These are phyloP conservation scores for Suillus americanus DNA, from an alignment of 768 basidiomycete species.

Conservation along the genomic window DNA sequence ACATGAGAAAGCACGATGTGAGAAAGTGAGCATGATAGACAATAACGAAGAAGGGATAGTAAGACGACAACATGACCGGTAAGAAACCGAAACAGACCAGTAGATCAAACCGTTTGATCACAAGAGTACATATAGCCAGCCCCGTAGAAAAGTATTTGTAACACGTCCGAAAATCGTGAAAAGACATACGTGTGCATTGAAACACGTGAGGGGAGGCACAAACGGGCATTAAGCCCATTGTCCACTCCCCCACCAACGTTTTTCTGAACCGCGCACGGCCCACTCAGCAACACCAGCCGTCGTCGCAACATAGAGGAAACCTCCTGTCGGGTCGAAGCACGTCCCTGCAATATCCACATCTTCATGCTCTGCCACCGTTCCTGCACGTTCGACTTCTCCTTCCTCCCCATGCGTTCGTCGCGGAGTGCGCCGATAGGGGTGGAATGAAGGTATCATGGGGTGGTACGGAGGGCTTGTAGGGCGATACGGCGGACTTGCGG, in stretches of 20 bases:
- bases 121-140: neutral
- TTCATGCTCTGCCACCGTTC: neutral
- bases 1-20: neutral
- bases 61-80: neutral
- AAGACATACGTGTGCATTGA: neutral
- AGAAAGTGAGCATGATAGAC: neutral
- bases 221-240: slow-evolving; percentile 33
- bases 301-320: slow-evolving; percentile 67
- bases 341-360: slow-evolving; percentile 63
- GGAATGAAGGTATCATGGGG: neutral
- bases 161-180: neutral
- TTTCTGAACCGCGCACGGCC: slow-evolving; percentile 68
- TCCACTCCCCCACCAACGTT: slow-evolving; percentile 67
- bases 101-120: neutral
- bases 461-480: slow-evolving; percentile 13
- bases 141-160: neutral
- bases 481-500: slow-evolving; percentile 7
- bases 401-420: neutral
- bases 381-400: neutral
- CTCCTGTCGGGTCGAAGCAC: slow-evolving; percentile 72
- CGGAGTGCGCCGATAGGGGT: neutral
- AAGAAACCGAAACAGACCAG: neutral
- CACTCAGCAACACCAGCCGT: slow-evolving; percentile 73
- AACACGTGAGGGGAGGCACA: neutral
- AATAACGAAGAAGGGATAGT: neutral